phyloP scores from a whole-genome alignment of 257 asterid genomes.

The Oldenlandia corymbosa region DNA sequence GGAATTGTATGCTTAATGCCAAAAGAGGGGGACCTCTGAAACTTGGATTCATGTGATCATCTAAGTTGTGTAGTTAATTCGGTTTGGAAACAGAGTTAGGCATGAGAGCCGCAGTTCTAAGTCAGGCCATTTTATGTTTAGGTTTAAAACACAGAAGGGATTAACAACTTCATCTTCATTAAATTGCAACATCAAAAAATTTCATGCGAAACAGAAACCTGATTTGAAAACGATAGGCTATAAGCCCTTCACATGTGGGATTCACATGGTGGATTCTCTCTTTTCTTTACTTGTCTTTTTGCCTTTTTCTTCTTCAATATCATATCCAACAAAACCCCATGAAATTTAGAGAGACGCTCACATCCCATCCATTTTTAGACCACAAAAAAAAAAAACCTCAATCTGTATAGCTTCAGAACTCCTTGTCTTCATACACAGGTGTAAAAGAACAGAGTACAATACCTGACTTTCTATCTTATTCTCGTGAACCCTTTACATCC shows the following conservation, averaged over 20 bases:
- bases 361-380: background rate
- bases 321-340: background rate
- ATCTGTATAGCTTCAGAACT: background rate
- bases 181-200: too few species aligned
- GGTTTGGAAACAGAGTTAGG: too few species aligned
- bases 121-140: too few species aligned
- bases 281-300: too few species aligned
- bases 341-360: background rate
- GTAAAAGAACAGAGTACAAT: background rate
- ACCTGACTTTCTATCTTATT: background rate
- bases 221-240: constrained; percentile 5
- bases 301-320: background rate
- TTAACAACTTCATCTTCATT: too few species aligned
- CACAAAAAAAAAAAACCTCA: background rate
- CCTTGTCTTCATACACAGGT: background rate
- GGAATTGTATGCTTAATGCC: background rate
- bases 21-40: too few species aligned
- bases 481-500: background rate
- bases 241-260: constrained; percentile 11
- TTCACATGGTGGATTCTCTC: constrained; percentile 15
- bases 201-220: constrained; percentile 4
- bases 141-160: too few species aligned
- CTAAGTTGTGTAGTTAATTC: too few species aligned
- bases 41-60: too few species aligned
- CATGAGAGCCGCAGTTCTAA: too few species aligned